A percentile compares a stretch with the other conserved stretches of the same genome.
These are phyloP conservation scores for Aspergillus texensis DNA, from an alignment of 2,329 filamentous ascomycete genomes.

Conservation along the genomic window DNA sequence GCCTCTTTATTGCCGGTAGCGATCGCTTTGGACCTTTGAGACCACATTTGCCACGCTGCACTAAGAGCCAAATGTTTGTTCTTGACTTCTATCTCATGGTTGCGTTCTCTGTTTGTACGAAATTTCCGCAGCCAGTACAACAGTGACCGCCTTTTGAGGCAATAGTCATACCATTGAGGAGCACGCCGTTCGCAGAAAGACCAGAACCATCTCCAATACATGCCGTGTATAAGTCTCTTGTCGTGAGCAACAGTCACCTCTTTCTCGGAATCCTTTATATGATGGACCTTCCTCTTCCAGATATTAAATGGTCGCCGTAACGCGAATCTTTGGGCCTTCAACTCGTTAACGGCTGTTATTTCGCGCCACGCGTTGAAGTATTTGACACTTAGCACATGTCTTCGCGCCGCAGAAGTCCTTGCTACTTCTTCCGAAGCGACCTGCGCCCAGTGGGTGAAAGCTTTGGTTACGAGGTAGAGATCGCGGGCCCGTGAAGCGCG, in stretches of 20 bases:
- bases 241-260: conserved; percentile 35
- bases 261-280: conserved; percentile 38
- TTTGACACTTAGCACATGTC: conserved; percentile 69
- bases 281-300: conserved; percentile 53
- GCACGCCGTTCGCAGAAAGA: conserved; percentile 46
- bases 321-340: conserved; percentile 55
- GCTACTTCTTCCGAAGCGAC: conserved; percentile 66
- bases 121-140: conserved; percentile 45
- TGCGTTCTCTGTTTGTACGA: conserved; percentile 42
- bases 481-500: conserved; percentile 67
- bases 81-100: conserved; percentile 39
- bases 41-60: conserved; percentile 38
- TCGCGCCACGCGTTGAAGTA: conserved; percentile 72
- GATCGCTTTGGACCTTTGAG: conserved; percentile 34
- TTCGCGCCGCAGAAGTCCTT: conserved; percentile 67
- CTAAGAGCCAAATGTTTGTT: conserved; percentile 32
- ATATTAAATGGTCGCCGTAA: conserved; percentile 56
- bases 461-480: conserved; percentile 65
- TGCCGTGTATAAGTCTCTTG: conserved; percentile 32
- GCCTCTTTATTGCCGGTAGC: conserved; percentile 33
- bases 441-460: conserved; percentile 70
- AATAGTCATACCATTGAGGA: conserved; percentile 46
- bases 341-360: conserved; percentile 63
- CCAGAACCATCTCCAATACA: conserved; percentile 51
- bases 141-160: conserved; percentile 44